Evolutionary conservation across 306 rosid species (phyloP).

Genomic region (Dicorynia guianensis): DNA sequence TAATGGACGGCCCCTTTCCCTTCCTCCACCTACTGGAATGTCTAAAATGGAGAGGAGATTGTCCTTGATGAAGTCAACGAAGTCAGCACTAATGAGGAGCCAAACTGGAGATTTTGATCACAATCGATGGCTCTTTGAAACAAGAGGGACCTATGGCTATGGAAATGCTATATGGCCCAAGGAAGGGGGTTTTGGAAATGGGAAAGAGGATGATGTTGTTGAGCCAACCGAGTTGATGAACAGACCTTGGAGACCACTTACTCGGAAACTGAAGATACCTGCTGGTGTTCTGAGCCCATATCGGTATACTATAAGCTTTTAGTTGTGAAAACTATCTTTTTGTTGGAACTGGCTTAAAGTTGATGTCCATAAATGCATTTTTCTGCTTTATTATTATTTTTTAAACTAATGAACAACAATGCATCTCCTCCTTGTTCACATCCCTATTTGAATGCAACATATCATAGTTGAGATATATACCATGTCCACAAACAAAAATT

Average conservation of each 20-base stretch:
- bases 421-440: conserved; percentile 11
- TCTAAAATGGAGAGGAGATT: conserved; percentile 90
- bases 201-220: conserved; percentile 55
- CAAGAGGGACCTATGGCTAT: conserved; percentile 95
- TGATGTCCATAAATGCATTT: not conserved
- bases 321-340: not conserved
- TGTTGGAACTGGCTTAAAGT: not conserved
- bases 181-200: conserved; percentile 78
- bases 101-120: conserved; percentile 97
- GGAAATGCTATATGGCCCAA: conserved; percentile 98
- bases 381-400: not conserved
- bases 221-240: conserved; percentile 77
- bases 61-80: conserved; percentile 89
- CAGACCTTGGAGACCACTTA: conserved; percentile 95
- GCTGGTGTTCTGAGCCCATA: conserved; percentile 94
- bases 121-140: conserved; percentile 92
- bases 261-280: conserved; percentile 87
- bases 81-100: conserved; percentile 81
- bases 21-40: conserved; percentile 72
- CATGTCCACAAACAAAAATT: conserved; percentile 7
- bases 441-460: conserved; percentile 20
- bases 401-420: conserved; percentile 1
- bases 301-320: conserved; percentile 54
- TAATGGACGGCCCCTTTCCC: conserved; percentile 68
- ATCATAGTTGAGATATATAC: not conserved